Evolutionary conservation across 257 asterid species (phyloP), one percentile per base, ranked within the genome.

Genomic region (Capsicum rhomboideum): DNA sequence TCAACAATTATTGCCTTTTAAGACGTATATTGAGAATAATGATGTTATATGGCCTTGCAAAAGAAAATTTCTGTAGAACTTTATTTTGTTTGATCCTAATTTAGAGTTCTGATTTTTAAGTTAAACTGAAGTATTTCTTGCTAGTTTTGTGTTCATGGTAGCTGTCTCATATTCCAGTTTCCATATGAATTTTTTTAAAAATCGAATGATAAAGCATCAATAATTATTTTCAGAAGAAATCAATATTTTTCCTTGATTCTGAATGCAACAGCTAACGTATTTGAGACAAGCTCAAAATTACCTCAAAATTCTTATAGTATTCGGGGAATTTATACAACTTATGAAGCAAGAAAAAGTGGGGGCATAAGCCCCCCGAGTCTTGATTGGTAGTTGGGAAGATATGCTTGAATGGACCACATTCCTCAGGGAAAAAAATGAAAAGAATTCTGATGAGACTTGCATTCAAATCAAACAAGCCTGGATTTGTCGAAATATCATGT

Each of bases 291-390:
- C 4, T 16, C 34, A 40, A 4, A 9, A 42, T n/a, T 74, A 12
- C 75, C 26, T 56, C 37, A 54, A 16, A 18, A 83, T 40, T 40
- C 53, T 54, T 34, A 29, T 50, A 88, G 90, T 88, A 28, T 88
- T 88, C 53, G 89, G 82, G 49, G 87, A 86, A 54, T 88, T 88
- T 83, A 67, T 88, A 10, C 86, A 82, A 84, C 89, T 88, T 10
- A 88, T 86, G 90, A 82, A 79, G 83, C 82, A 84, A 56, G 86
- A 86, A 28, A 88, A 85, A 29, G 29, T 13, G 52, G 84, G 67
- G 86, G 85, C 84, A 46, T 84, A 58, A 82, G 82, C 44, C 42
- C 44, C 0, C 37, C 4, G 37, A 5, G 37, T 34, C 37, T 34
- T 34, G 37, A 34, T 34, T 34, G 37, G 37, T 34, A 34, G 37